Conservation (phyloP, 2,329 filamentous ascomycete genomes). For the Aaosphaeria arxii region DNA sequence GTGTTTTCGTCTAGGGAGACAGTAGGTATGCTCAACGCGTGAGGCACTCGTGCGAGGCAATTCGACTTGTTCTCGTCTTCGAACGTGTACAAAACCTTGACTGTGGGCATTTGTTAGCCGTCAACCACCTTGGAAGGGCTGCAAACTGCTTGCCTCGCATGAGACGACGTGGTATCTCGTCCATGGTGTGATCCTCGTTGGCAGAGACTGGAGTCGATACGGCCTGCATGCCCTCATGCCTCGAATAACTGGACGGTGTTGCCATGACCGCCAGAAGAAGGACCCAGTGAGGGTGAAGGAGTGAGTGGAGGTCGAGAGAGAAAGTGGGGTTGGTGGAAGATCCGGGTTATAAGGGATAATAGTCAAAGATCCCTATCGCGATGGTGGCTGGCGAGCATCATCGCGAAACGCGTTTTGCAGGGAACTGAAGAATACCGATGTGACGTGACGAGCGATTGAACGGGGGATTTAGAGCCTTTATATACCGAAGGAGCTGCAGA, state of each 20-base stretch:
- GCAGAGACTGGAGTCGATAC: slow-evolving; percentile 7
- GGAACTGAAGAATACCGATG: slow-evolving; percentile 4
- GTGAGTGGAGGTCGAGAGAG: slow-evolving; percentile 14
- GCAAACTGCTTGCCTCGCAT: slow-evolving; percentile 46
- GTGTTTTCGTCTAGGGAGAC: slow-evolving; percentile 75
- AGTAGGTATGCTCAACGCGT: slow-evolving; percentile 75
- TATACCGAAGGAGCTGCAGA: too few relatives aligned
- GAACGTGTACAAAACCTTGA: slow-evolving; percentile 97
- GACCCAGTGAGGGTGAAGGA: slow-evolving; percentile 5
- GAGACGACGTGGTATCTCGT: slow-evolving; percentile 37
- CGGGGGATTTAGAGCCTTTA: neutral
- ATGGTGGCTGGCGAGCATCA: slow-evolving; percentile 36
- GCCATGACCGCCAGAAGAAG: slow-evolving; percentile 28
- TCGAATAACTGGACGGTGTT: slow-evolving; percentile 22
- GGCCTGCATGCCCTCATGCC: slow-evolving; percentile 20
- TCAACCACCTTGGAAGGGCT: neutral
- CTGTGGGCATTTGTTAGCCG: slow-evolving; percentile 44
- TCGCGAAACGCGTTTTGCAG: slow-evolving; percentile 31
- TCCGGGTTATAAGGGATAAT: slow-evolving; percentile 16
- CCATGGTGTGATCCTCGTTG: slow-evolving; percentile 19
- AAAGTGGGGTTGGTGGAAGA: slow-evolving; percentile 5
- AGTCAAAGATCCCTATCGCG: slow-evolving; percentile 23
- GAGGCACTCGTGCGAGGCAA: slow-evolving; percentile 82
- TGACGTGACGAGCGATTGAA: slow-evolving; percentile 8
- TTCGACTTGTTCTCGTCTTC: slow-evolving; percentile 85